Evolutionary conservation across 768 basidiomycete species (phyloP).

Genomic region (Termitomyces sp.): DNA sequence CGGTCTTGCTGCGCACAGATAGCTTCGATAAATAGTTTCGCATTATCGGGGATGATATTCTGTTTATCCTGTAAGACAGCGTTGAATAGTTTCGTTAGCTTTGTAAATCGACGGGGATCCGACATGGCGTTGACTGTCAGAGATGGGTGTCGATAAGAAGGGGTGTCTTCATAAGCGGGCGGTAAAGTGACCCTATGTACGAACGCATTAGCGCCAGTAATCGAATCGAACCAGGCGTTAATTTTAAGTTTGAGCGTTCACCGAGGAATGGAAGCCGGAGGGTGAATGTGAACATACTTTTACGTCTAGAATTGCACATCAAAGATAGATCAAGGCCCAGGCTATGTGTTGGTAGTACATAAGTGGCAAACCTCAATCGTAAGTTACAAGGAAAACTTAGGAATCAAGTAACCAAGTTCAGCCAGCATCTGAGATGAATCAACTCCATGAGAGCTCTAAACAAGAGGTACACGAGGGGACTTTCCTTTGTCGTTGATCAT

Average conservation of each 20-base stretch:
- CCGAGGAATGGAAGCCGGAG: too few relatives aligned
- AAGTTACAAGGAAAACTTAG: too few relatives aligned
- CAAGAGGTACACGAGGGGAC: too few relatives aligned
- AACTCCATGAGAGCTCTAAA: too few relatives aligned
- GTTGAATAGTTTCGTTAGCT: not conserved
- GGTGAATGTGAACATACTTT: too few relatives aligned
- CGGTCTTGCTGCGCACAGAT: constrained; percentile 31
- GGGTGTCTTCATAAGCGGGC: not conserved
- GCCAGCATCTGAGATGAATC: too few relatives aligned
- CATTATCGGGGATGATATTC: not conserved
- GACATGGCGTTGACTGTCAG: not conserved
- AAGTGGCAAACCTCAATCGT: too few relatives aligned
- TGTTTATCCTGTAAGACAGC: not conserved
- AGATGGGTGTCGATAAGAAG: not conserved
- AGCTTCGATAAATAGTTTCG: constrained; percentile 35
- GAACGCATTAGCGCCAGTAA: not conserved
- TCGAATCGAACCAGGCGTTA: not conserved
- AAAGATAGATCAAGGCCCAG: not conserved
- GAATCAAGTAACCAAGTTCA: too few relatives aligned
- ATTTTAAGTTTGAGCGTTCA: not conserved
- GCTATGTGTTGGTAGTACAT: too few relatives aligned
- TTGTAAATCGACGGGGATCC: not conserved
- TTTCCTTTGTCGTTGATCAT: too few relatives aligned
- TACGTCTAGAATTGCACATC: not conserved
- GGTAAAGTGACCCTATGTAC: not conserved